Conservation (phyloP, 1,139 yeast species). For the Taphrina deformans region DNA sequence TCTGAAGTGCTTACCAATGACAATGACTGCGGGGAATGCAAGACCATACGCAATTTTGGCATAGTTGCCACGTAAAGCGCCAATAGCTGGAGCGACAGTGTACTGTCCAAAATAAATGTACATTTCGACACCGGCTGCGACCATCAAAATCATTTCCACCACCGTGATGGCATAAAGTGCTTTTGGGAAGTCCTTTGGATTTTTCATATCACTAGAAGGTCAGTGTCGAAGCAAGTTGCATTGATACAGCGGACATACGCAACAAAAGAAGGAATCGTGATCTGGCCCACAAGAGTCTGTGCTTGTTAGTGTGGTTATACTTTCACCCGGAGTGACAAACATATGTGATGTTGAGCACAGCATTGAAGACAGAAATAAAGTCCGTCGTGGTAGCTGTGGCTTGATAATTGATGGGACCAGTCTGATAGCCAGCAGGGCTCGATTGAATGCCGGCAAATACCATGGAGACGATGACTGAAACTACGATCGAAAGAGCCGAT, state of each 20-base stretch:
- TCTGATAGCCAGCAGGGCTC: slow-evolving; percentile 51
- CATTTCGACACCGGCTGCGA: slow-evolving; percentile 58
- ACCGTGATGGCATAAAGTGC: slow-evolving; percentile 57
- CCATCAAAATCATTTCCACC: slow-evolving; percentile 54
- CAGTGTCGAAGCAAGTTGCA: not conserved
- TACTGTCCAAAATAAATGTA: slow-evolving; percentile 62
- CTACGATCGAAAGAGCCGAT: slow-evolving; percentile 59
- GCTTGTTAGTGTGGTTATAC: not conserved
- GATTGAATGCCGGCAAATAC: slow-evolving; percentile 56
- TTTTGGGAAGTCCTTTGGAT: slow-evolving; percentile 59
- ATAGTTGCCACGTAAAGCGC: slow-evolving; percentile 52
- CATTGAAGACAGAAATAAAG: slow-evolving; percentile 55
- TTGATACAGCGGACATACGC: not conserved
- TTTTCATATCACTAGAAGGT: slow-evolving; percentile 54
- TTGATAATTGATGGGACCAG: slow-evolving; percentile 46
- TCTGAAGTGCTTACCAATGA: slow-evolving; percentile 51
- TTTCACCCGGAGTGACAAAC: not conserved
- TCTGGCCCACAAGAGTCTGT: slow-evolving; percentile 59
- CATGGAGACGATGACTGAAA: slow-evolving; percentile 57
- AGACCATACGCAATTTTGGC: slow-evolving; percentile 61
- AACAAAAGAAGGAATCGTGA: slow-evolving; percentile 62
- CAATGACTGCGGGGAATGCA: slow-evolving; percentile 60
- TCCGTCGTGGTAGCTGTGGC: slow-evolving; percentile 56
- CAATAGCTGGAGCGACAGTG: slow-evolving; percentile 62
- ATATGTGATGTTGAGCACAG: slow-evolving; percentile 52